Conservation (phyloP, 768 basidiomycete genomes). For the Mycena polygramma region DNA sequence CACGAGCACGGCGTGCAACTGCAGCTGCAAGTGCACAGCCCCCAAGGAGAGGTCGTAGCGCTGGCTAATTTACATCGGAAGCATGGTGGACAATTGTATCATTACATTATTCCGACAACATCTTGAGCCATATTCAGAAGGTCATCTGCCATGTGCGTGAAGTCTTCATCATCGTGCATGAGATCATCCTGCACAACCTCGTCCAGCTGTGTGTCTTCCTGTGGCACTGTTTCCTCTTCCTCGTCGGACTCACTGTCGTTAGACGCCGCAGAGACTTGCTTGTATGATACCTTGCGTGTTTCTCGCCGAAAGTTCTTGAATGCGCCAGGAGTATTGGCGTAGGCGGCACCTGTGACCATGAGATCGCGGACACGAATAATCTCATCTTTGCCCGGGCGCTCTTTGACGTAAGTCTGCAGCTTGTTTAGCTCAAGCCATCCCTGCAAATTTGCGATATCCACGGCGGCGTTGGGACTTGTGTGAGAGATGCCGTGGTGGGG, state of each 20-base stretch:
- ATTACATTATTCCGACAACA: slow-evolving; percentile 1
- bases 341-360: too few species aligned
- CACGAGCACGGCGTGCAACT: background rate
- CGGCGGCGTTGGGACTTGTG: too few species aligned
- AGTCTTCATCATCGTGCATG: slow-evolving; percentile 31
- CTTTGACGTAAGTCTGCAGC: too few species aligned
- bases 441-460: too few species aligned
- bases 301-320: too few species aligned
- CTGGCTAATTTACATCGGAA: background rate
- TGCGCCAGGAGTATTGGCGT: too few species aligned
- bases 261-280: background rate
- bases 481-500: too few species aligned
- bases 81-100: background rate
- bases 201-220: background rate
- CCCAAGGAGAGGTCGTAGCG: background rate
- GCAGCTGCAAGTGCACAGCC: background rate
- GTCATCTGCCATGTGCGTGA: slow-evolving; percentile 12
- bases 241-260: background rate
- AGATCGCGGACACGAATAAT: too few species aligned
- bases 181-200: slow-evolving; percentile 26
- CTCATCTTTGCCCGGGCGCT: too few species aligned
- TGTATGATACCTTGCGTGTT: slow-evolving; percentile 22
- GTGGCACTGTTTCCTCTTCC: background rate
- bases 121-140: slow-evolving; percentile 11
- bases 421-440: too few species aligned